A percentile compares a stretch with the other conserved stretches of the same genome.
These are phyloP conservation scores for Beta vulgaris DNA, from an alignment of 148 eudicot genomes.

Conservation along the genomic window DNA sequence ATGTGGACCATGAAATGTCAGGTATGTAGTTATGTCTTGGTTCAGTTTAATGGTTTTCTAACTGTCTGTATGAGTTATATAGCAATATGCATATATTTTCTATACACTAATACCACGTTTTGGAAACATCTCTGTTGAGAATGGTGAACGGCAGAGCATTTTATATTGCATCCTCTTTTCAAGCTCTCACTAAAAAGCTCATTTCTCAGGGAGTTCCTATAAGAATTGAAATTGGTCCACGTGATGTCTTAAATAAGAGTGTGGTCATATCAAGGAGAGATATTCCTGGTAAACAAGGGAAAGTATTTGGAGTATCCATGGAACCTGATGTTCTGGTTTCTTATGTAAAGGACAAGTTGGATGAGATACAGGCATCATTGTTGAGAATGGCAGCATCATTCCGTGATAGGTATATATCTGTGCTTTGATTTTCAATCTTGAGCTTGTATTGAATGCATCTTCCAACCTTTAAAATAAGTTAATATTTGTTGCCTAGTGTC, in stretches of 20 bases:
- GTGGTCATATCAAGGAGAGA: slow-evolving; percentile 95
- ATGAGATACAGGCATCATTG: slow-evolving; percentile 75
- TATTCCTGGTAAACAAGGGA: slow-evolving; percentile 95
- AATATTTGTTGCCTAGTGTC: background rate
- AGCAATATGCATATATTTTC: background rate
- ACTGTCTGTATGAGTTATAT: background rate
- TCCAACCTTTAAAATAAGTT: background rate
- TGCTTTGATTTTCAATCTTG: background rate
- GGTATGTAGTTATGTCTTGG: slow-evolving; percentile 5
- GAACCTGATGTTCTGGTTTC: slow-evolving; percentile 60
- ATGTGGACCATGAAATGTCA: background rate
- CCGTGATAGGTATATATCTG: slow-evolving; percentile 69
- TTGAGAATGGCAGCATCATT: slow-evolving; percentile 63
- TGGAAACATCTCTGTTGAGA: background rate
- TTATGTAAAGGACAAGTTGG: slow-evolving; percentile 68
- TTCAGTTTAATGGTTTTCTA: background rate
- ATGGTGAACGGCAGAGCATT: background rate
- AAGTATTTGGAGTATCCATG: slow-evolving; percentile 94
- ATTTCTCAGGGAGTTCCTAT: slow-evolving; percentile 79
- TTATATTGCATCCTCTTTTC: background rate
- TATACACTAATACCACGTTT: background rate
- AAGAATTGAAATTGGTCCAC: slow-evolving; percentile 96
- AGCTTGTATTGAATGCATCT: background rate
- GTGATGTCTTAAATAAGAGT: slow-evolving; percentile 79
- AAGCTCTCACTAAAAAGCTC: background rate